Evolutionary conservation across 352 stramenopile genomes (phyloP), one percentile per base, ranked within the genome.

Genomic region (Phytopythium boreale): DNA sequence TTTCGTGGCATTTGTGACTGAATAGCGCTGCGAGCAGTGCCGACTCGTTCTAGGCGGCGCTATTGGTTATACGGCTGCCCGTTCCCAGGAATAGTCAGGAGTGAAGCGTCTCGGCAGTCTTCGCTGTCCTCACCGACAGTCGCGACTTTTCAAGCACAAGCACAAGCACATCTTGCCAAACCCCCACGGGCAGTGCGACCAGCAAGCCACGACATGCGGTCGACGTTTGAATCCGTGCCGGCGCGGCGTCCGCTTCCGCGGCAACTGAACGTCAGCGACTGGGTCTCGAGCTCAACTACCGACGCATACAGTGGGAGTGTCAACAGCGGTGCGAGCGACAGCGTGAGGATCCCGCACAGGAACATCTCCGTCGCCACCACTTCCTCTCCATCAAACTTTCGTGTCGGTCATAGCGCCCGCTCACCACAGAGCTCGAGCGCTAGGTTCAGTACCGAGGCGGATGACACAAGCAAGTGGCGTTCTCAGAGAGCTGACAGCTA

Each of bases 31-130:
- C 75, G 11, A 85, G 75, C 41, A 82, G 76, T 22, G 87, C 75
- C 26, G 77, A 78, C 47, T 90, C 81, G 2, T 86, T 88, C 56
- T 87, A 85, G 64, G 41, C 50, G 26, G n/a, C n/a, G n/a, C n/a
- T n/a, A n/a, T n/a, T n/a, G 15, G 31, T 36, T 36, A 8, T 8
- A 36, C 31, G 31, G 31, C 26, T 19, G 9, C 34, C 11, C 47
- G 59, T 24, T 8, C 14, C 41, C 41, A 47, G 41, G 41, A n/a
- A n/a, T 47, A n/a, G 17, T 15, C 22, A 4, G 41, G 22, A 47
- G 14, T 19, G 41, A 22, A 47, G 41, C 12, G 17, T 8, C 9
- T 8, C 34, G 34, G 3, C 34, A 39, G n/a, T 31, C 22, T 36
- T 43, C 36, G 29, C 36, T 9, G 29, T 22, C 34, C 19, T 12